These are phyloP conservation scores for Craspedostauros australis DNA, from an alignment of 108 stramenopile species.

Conservation along the genomic window DNA sequence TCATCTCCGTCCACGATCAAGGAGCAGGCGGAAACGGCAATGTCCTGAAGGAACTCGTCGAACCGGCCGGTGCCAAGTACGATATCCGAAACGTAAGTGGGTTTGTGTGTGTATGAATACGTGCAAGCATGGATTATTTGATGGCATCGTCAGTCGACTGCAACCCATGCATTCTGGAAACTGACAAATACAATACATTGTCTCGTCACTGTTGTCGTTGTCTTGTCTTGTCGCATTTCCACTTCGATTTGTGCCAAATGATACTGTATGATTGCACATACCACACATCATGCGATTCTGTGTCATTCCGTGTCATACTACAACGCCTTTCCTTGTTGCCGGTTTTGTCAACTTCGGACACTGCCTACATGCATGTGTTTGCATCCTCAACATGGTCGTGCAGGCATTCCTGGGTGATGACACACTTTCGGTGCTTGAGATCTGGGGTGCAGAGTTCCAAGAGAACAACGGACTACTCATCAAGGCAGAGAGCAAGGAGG, in stretches of 20 bases:
- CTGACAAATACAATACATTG: no score
- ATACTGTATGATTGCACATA: no score
- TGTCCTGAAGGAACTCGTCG: slow-evolving; percentile 99
- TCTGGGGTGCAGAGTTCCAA: slow-evolving; percentile 99
- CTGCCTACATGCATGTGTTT: background rate
- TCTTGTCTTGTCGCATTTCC: no score
- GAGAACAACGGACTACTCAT: slow-evolving; percentile 97
- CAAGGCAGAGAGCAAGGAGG: slow-evolving; percentile 53
- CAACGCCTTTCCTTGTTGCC: no score
- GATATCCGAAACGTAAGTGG: slow-evolving; percentile 86
- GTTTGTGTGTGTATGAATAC: background rate
- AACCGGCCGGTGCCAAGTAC: slow-evolving; percentile 93
- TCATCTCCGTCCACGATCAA: slow-evolving; percentile 96
- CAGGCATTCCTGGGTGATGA: slow-evolving; percentile 88
- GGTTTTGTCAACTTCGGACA: background rate
- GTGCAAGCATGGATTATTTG: no score
- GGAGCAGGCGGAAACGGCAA: slow-evolving; percentile 99
- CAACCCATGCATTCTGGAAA: no score
- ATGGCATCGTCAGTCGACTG: no score
- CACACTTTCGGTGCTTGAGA: slow-evolving; percentile 93
- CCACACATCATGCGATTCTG: background rate
- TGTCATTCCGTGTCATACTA: no score
- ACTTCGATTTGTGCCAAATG: no score
- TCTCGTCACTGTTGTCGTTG: no score
- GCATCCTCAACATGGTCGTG: no score